Conservation (phyloP, 2,329 filamentous ascomycete genomes). For the Fusarium irregulare region DNA sequence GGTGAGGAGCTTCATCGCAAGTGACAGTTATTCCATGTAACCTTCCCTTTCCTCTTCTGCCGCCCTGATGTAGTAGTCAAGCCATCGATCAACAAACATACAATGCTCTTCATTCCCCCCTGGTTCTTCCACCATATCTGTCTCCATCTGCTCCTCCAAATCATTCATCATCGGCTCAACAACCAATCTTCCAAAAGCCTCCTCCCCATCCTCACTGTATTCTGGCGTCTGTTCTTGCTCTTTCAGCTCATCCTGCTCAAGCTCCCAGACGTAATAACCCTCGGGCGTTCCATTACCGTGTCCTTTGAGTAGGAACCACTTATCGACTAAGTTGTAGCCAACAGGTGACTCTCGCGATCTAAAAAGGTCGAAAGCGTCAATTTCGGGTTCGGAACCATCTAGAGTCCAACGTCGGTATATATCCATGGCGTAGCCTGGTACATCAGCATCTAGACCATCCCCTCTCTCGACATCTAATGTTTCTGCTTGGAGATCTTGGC, state of each 20-base stretch:
- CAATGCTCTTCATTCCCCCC: background rate
- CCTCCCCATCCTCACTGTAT: background rate
- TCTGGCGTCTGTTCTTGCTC: background rate
- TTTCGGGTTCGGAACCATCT: background rate
- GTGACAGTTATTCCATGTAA: background rate
- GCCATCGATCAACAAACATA: background rate
- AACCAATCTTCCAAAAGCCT: background rate
- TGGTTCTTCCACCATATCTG: background rate
- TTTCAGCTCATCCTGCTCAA: background rate
- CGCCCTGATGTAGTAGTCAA: background rate
- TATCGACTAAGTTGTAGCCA: background rate
- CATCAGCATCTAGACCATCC: background rate
- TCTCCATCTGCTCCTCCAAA: background rate
- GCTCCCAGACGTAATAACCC: background rate
- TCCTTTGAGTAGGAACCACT: no score
- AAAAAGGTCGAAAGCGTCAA: background rate
- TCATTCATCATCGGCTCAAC: background rate
- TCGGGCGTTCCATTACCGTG: background rate
- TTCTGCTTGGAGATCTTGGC: background rate
- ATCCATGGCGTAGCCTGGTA: background rate
- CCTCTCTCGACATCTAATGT: background rate
- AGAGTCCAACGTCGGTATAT: background rate
- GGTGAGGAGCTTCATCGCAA: background rate
- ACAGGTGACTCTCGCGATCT: background rate
- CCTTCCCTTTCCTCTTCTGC: background rate